Conservation (phyloP, 2,329 filamentous ascomycete species). For the Fusarium clavum region DNA sequence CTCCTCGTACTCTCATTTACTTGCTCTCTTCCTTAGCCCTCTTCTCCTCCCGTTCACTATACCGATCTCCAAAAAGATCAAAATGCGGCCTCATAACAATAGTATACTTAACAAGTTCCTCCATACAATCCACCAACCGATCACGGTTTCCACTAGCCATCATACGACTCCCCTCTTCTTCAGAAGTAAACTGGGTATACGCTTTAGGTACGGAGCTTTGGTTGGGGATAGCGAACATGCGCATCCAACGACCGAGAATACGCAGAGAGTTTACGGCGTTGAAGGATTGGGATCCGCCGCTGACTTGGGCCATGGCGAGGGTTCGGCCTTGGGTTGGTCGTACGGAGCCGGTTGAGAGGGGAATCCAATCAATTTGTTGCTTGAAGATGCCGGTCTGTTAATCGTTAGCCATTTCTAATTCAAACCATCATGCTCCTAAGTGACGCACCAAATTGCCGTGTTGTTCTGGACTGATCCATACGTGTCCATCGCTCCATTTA, state of each 20-base stretch:
- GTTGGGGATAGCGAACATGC: conserved; percentile 6
- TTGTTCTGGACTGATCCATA: background rate
- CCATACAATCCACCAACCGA: conserved; percentile 5
- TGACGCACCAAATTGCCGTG: background rate
- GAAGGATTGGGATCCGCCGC: background rate
- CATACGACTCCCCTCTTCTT: background rate
- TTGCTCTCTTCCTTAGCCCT: background rate
- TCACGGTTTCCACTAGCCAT: background rate
- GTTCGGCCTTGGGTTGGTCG: background rate
- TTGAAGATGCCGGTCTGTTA: conserved; percentile 3
- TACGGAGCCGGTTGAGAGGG: background rate
- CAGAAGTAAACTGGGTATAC: background rate
- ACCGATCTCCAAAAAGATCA: background rate
- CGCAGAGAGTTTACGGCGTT: accelerated
- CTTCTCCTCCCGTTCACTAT: conserved; percentile 2
- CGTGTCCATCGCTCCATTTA: background rate
- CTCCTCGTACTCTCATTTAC: too few species aligned
- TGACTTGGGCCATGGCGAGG: background rate
- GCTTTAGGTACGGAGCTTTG: conserved; percentile 7
- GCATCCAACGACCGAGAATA: background rate
- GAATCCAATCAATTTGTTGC: conserved; percentile 11
- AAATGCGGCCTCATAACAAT: conserved; percentile 9
- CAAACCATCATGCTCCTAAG: too few species aligned
- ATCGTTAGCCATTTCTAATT: background rate
- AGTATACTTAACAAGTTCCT: conserved; percentile 10